Evolutionary conservation across 441 rosid genomes (phyloP), one percentile per base, ranked within the genome.

Genomic region (Bocquillonia castaneifolia): DNA sequence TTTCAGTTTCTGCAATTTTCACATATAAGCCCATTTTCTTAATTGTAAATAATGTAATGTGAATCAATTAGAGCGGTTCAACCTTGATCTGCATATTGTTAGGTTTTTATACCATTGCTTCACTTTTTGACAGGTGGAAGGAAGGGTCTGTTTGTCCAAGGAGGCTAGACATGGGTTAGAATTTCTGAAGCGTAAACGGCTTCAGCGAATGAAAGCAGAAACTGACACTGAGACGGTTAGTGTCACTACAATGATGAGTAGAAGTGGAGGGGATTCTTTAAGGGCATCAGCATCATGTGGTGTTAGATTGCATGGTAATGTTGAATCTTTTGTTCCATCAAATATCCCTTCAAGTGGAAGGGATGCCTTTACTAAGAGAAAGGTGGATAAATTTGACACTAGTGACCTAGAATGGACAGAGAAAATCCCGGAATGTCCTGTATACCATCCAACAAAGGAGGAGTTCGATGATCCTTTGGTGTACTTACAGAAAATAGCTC

Each of bases 381-480:
- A 84, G 72, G 86, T 91, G 68, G 92, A 96, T 65, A 96, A 86
- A 73, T 83, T 88, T 81, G 85, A 82, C 72, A 79, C 85, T 14
- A 80, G 77, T 82, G 86, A 89, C 83, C 78, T 96, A 20, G 94
- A 85, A 61, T 96, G 99, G 99, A 89, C 83, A 25, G 94, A 91
- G 61, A 86, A 78, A 77, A 83, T 96, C 76, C 93, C 90, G 29
- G 97, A 91, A 61, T 93, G 99, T 76, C 98, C 98, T 68, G 97
- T 96, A 36, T 96, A 86, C 80, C 59, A 72, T 73, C 97, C 99
- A n/a, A 81, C 97, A 36, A 91, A 82, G 79, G 97, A 87, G 64
- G 97, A 96, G 82, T 91, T 96, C 80, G 91, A 84, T 76, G 99
- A 96, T 79, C 99, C 99, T 71, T 81, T 96, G 82, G 83, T 84